Conservation (phyloP, 2,329 filamentous ascomycete genomes). For the Penicillium fuscoglaucum region DNA sequence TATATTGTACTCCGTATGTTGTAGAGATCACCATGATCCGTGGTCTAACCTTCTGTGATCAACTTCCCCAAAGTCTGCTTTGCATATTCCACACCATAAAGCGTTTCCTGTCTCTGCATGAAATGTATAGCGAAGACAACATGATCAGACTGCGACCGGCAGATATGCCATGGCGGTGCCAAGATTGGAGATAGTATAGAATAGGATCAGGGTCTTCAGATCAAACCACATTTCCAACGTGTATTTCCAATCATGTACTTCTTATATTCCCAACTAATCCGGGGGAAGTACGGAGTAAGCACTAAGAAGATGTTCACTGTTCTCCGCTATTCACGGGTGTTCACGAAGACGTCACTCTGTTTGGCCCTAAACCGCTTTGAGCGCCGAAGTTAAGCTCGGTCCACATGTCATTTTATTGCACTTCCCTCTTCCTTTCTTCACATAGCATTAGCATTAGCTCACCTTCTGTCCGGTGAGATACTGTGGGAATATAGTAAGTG, state of each 20-base stretch:
- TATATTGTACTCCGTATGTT: background rate
- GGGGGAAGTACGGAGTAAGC: background rate
- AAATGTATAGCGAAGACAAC: background rate
- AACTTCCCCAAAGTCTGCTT: background rate
- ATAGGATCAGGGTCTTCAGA: background rate
- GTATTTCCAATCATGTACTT: background rate
- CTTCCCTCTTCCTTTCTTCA: constrained; percentile 10
- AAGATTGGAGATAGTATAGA: background rate
- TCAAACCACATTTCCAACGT: background rate
- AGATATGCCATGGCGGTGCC: background rate
- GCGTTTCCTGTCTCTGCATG: background rate
- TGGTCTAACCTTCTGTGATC: background rate
- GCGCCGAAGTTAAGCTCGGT: constrained; percentile 19
- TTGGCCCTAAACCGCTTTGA: constrained; percentile 24
- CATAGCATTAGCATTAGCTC: background rate
- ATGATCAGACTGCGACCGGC: background rate
- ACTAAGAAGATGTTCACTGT: background rate
- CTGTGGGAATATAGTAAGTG: background rate
- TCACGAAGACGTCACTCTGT: constrained; percentile 35
- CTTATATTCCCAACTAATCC: background rate
- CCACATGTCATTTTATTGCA: constrained; percentile 27
- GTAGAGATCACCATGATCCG: background rate
- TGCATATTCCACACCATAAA: background rate
- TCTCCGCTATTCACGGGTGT: background rate
- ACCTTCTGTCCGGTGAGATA: background rate